Percentiles rank a stretch among this genome's conserved stretches.
phyloP scores from a whole-genome alignment of 2,329 filamentous ascomycete species.

The Aspergillus latus region DNA sequence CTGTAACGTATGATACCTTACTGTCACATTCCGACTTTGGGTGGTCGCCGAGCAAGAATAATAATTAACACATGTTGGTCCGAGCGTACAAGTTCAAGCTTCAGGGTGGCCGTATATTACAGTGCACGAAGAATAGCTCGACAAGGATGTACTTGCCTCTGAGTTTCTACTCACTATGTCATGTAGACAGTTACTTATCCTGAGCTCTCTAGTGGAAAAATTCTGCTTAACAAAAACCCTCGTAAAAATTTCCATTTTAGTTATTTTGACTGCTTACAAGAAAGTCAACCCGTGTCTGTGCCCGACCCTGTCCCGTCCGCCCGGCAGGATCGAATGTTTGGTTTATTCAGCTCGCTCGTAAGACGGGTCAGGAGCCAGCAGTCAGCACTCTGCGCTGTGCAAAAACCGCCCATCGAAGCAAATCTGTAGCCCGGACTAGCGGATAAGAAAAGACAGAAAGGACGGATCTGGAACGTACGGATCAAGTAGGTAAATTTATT shows the following conservation, averaged over 20 bases:
- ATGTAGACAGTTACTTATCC: not conserved
- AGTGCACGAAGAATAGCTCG: too few relatives aligned
- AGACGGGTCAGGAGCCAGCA: not conserved
- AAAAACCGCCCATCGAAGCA: slow-evolving; percentile 2
- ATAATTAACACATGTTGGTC: too few relatives aligned
- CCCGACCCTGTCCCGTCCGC: not conserved
- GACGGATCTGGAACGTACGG: not conserved
- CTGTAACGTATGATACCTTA: too few relatives aligned
- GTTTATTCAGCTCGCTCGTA: not conserved
- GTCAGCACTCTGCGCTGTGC: not conserved
- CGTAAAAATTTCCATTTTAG: not conserved
- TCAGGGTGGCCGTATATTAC: too few relatives aligned
- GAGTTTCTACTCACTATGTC: not conserved
- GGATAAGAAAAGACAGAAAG: not conserved
- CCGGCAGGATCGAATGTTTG: not conserved
- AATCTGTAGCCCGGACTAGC: not conserved
- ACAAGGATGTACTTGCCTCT: not conserved
- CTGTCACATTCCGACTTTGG: too few relatives aligned
- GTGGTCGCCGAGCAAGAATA: too few relatives aligned
- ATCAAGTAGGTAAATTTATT: not conserved
- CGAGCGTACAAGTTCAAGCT: too few relatives aligned
- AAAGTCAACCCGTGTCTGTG: too few relatives aligned
- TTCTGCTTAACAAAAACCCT: not conserved
- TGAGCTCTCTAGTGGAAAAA: not conserved
- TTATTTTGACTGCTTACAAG: too few relatives aligned